Evolutionary conservation across 805 yeast genomes (phyloP).

Genomic region (Wickerhamomyces alni): DNA sequence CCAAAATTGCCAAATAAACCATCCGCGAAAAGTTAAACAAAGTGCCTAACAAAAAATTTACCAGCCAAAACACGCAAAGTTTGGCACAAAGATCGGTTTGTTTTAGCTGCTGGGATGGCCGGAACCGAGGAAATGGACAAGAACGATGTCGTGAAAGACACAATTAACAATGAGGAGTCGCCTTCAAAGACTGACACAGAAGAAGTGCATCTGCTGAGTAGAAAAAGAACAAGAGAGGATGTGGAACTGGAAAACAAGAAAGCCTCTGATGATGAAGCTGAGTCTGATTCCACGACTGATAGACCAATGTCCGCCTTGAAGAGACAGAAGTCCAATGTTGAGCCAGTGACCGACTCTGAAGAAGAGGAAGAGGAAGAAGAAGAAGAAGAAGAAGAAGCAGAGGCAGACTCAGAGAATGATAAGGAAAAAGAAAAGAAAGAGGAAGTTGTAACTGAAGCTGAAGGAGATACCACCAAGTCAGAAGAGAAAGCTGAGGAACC

Average conservation of each 20-base stretch:
- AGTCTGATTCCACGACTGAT: slow-evolving; percentile 5
- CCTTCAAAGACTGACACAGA: background rate
- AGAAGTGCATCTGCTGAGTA: slow-evolving; percentile 4
- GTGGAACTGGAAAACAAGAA: slow-evolving; percentile 16
- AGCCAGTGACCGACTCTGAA: background rate
- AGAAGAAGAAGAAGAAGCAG: slow-evolving; percentile 3
- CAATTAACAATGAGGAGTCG: too few species aligned
- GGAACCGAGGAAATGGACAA: too few species aligned
- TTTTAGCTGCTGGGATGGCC: too few species aligned
- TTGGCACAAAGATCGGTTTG: too few species aligned
- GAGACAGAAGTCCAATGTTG: background rate
- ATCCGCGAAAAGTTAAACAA: too few species aligned
- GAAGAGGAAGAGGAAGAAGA: slow-evolving; percentile 2
- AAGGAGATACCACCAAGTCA: slow-evolving; percentile 2
- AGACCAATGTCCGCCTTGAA: background rate
- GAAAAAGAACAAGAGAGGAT: slow-evolving; percentile 25
- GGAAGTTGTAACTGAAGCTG: slow-evolving; percentile 4
- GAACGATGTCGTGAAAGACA: too few species aligned
- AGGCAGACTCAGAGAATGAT: slow-evolving; percentile 13
- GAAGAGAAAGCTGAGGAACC: slow-evolving; percentile 1
- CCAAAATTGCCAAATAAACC: too few species aligned
- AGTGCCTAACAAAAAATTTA: too few species aligned
- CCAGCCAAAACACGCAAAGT: too few species aligned
- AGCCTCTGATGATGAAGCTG: background rate
- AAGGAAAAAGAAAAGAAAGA: slow-evolving; percentile 13